Evolutionary conservation across 163 green algal species (phyloP), one percentile per base, ranked within the genome.

Genomic region (Chlamydomonas reinhardtii): DNA sequence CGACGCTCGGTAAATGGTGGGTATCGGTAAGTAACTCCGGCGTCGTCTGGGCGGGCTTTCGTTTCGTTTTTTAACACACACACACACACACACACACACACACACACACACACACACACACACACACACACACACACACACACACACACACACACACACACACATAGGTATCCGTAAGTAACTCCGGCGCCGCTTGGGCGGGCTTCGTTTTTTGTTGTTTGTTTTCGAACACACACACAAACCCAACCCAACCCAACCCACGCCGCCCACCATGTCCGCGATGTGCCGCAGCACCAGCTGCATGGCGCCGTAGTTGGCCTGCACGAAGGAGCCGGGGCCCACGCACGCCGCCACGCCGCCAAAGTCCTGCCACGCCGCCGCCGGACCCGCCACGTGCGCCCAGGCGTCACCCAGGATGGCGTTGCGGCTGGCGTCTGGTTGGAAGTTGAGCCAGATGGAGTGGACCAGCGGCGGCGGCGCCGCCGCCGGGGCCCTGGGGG

Each of bases 371-470:
- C 94, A 97, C 48, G 92, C 84, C 43, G 84, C 48, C 34, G 83
- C 79, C 15, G 78, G 76, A 0, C 95, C 95, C 14, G 91, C 65
- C 83, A 98, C 69, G 61, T 90, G 89, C 48, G 37, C 39, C 94
- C 94, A 97, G 54, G 83, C 65, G 16, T 20, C n/a, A 0, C 95
- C 95, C 54, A 97, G 74, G 6, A 97, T 88, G 22, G 83, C 73
- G 87, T 97, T 97, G 70, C 70, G 71, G 29, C 61, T 43, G 0
- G 71, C 78, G 16, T 78, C 80, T 0, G 93, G 81, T 73, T 97
- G 92, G 76, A 95, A 98, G 85, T 97, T 97, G 56, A 93, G 86
- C 94, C 94, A 97, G 34, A 97, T 70, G 0, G 94, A 97, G 85
- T 97, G 94, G 39, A 96, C 62, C 79, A 97, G 86, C 37, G 81